Evolutionary conservation across 768 basidiomycete genomes (phyloP).

Genomic region (Coprinopsis marcescibilis): DNA sequence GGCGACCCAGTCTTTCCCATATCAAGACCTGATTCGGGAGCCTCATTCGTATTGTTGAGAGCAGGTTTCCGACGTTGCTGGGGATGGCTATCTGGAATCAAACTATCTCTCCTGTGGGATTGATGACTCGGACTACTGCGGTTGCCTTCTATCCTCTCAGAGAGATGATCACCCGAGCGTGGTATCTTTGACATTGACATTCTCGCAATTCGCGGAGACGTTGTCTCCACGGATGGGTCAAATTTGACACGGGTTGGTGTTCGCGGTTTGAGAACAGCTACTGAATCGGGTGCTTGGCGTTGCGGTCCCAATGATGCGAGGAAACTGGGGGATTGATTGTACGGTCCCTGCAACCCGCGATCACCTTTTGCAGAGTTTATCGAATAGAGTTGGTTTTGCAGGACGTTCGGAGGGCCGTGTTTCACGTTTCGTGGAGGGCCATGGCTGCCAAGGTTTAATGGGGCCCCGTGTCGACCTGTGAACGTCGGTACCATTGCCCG

Average conservation of each 20-base stretch:
- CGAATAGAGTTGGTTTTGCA: constrained; percentile 4
- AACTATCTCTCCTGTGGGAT: no score
- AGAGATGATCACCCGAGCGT: not conserved
- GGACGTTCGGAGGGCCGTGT: constrained; percentile 19
- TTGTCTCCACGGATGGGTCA: constrained; percentile 10
- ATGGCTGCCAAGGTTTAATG: constrained; percentile 14
- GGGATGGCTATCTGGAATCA: no score
- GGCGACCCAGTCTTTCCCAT: not conserved
- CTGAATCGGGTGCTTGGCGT: not conserved
- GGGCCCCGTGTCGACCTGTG: constrained; percentile 6
- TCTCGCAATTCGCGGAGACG: not conserved
- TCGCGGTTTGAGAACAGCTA: constrained; percentile 7
- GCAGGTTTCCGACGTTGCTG: not conserved
- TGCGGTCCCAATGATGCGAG: constrained; percentile 1
- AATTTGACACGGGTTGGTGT: constrained; percentile 20
- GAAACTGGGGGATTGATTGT: not conserved
- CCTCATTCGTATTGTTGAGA: not conserved
- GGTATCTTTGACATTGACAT: not conserved
- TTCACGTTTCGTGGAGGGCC: constrained; percentile 19
- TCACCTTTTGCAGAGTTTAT: not conserved
- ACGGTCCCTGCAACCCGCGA: not conserved
- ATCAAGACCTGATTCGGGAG: not conserved
- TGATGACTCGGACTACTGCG: no score
- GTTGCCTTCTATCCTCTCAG: not conserved
- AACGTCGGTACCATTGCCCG: not conserved